phyloP scores from a whole-genome alignment of 495 filamentous ascomycete genomes.

The Penicillium flavigenum region DNA sequence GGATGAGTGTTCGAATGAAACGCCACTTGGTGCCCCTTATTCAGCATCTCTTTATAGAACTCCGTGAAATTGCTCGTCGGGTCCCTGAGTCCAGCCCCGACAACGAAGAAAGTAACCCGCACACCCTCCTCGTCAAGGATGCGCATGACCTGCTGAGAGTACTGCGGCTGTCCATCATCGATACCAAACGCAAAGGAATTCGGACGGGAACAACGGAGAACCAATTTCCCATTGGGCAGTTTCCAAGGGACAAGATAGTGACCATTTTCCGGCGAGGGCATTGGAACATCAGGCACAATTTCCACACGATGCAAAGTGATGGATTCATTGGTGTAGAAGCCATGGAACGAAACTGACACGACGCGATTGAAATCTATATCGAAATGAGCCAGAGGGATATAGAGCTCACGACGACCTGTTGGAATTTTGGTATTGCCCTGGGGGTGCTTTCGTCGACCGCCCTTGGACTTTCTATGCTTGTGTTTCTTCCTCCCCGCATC shows the following conservation, averaged over 20 bases:
- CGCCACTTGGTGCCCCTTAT: constrained; percentile 70
- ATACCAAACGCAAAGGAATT: constrained; percentile 80
- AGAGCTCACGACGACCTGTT: constrained; percentile 52
- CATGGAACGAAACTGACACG: constrained; percentile 66
- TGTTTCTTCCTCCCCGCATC: constrained; percentile 19
- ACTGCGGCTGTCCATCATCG: constrained; percentile 68
- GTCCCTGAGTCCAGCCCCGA: constrained; percentile 65
- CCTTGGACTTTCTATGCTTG: neutral
- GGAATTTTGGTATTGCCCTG: neutral
- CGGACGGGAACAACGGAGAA: constrained; percentile 66
- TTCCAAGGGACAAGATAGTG: constrained; percentile 57
- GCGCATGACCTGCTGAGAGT: constrained; percentile 62
- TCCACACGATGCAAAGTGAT: constrained; percentile 62
- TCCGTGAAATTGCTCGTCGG: constrained; percentile 56
- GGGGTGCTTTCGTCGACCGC: neutral
- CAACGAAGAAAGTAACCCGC: constrained; percentile 76
- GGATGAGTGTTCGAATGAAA: constrained; percentile 75
- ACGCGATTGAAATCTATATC: constrained; percentile 57
- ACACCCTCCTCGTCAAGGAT: constrained; percentile 63
- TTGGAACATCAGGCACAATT: constrained; percentile 52
- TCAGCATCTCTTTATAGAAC: constrained; percentile 64
- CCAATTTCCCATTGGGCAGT: constrained; percentile 58
- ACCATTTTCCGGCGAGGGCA: constrained; percentile 34
- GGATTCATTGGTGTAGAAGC: constrained; percentile 58
- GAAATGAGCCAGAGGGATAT: constrained; percentile 75